phyloP scores from a whole-genome alignment of 192 early-diverging fungal species.

The Backusella psychrophila region DNA sequence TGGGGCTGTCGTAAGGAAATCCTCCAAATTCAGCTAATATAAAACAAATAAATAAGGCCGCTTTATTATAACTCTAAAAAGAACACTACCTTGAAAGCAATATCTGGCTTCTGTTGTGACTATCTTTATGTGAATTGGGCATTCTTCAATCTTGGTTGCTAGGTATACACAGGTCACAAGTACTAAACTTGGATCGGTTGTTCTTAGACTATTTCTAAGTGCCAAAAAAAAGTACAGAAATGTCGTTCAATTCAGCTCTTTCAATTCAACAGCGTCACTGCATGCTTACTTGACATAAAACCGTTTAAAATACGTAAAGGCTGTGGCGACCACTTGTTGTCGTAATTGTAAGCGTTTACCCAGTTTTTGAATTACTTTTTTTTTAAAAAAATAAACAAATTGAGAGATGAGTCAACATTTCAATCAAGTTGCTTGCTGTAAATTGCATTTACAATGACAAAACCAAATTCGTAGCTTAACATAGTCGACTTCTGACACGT shows the following conservation, averaged over 20 bases:
- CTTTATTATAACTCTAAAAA: background rate
- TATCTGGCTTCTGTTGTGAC: constrained; percentile 52
- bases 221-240: background rate
- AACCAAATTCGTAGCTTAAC: constrained; percentile 64
- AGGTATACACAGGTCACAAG: constrained; percentile 81
- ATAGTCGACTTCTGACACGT: constrained; percentile 49
- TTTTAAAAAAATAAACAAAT: background rate
- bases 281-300: constrained; percentile 82
- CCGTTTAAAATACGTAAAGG: constrained; percentile 84
- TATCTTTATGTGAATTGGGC: constrained; percentile 58
- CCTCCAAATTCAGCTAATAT: constrained; percentile 40
- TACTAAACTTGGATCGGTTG: constrained; percentile 79
- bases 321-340: constrained; percentile 84
- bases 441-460: constrained; percentile 47
- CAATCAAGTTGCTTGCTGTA: background rate
- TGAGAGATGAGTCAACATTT: background rate
- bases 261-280: background rate
- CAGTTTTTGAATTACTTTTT: constrained; percentile 72
- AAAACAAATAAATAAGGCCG: background rate
- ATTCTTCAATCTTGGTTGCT: constrained; percentile 90
- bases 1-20: constrained; percentile 66
- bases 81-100: constrained; percentile 29
- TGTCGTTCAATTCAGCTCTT: background rate
- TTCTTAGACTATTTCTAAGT: constrained; percentile 66
- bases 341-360: constrained; percentile 68